Percentiles rank a stretch among this genome's conserved stretches.
Evolutionary conservation across 495 filamentous ascomycete species (phyloP).

Genomic region (Glonium stellatum): DNA sequence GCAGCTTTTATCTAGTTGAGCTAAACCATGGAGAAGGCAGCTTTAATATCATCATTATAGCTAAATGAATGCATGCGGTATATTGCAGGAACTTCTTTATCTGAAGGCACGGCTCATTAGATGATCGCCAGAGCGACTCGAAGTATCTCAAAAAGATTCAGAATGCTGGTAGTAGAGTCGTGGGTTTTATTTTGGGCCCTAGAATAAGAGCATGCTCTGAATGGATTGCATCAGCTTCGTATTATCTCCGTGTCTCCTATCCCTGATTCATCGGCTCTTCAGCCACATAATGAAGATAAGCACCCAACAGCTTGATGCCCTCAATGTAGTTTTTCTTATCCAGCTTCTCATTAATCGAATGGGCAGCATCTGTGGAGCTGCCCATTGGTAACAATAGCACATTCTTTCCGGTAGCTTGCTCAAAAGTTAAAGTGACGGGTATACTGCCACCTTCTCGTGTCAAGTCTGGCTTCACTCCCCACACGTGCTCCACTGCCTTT

Average conservation of each 20-base stretch:
- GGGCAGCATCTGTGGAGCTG: conserved; percentile 89
- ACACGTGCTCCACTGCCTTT: conserved; percentile 90
- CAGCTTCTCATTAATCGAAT: conserved; percentile 97
- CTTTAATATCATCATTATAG: too few species aligned
- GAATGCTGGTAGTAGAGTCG: too few species aligned
- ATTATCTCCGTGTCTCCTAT: neutral
- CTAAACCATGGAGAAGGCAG: too few species aligned
- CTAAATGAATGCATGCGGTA: too few species aligned
- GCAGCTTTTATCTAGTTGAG: too few species aligned
- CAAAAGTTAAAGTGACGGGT: conserved; percentile 92
- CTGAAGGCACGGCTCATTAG: too few species aligned
- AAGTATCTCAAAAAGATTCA: too few species aligned
- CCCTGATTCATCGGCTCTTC: conserved; percentile 60
- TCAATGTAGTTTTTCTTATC: conserved; percentile 97
- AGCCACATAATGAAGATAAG: conserved; percentile 94
- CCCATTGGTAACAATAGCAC: conserved; percentile 94
- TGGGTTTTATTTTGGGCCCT: too few species aligned
- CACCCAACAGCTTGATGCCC: conserved; percentile 90
- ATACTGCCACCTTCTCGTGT: conserved; percentile 96
- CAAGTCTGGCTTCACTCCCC: conserved; percentile 86
- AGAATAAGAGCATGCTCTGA: too few species aligned
- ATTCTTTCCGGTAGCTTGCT: conserved; percentile 98
- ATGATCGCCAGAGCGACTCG: too few species aligned
- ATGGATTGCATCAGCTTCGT: neutral
- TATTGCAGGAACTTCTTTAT: too few species aligned